These are phyloP conservation scores for Jatropha curcas DNA, from an alignment of 345 rosid species.

Conservation along the genomic window DNA sequence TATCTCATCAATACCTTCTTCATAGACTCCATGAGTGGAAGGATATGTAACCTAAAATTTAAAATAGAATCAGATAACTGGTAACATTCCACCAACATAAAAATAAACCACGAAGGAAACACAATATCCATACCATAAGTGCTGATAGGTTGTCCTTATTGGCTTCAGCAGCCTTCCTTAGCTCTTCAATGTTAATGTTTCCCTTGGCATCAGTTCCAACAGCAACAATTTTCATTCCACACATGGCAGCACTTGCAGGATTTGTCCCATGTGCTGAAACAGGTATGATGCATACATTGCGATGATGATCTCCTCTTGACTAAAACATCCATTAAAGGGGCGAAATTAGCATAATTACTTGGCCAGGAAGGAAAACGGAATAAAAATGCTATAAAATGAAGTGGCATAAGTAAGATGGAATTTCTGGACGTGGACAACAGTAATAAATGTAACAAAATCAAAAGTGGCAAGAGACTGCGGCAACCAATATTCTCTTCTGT, in stretches of 20 bases:
- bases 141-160: constrained; percentile 86
- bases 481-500: neutral
- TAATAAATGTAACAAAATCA: neutral
- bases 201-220: constrained; percentile 99
- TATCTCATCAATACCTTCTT: constrained; percentile 94
- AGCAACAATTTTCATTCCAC: constrained; percentile 94
- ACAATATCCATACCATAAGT: constrained; percentile 58
- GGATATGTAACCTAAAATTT: constrained; percentile 84
- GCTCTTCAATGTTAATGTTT: constrained; percentile 86
- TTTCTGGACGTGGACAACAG: neutral
- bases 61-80: constrained; percentile 12
- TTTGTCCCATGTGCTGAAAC: constrained; percentile 99
- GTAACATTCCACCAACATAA: neutral
- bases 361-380: neutral
- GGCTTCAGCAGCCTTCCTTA: constrained; percentile 90
- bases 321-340: constrained; percentile 33
- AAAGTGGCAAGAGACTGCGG: neutral
- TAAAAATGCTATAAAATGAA: neutral
- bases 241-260: constrained; percentile 99
- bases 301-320: constrained; percentile 97
- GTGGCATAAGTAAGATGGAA: neutral
- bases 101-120: constrained; percentile 1
- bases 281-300: constrained; percentile 96
- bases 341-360: neutral
- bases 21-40: constrained; percentile 96